Base-by-base conservation (phyloP, 805 yeast genomes). In the Pichia paraexigua region DNA sequence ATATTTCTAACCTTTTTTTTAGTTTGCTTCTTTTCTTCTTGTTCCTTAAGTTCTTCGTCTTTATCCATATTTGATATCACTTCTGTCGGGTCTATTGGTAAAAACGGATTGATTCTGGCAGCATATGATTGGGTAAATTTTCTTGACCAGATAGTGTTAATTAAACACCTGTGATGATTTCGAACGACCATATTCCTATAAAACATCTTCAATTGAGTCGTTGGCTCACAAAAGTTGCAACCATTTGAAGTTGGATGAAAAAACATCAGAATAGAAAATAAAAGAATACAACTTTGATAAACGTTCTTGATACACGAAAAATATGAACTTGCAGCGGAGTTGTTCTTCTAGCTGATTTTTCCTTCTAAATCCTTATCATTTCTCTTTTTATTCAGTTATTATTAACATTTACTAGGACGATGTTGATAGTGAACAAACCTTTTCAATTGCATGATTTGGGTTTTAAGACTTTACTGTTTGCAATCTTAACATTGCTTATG, bases 61-160 rank as follows among this genome's bases (percentile, higher is more conserved):
- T 48, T 64, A 67, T 53, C 48, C 5, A 46, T 13, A 15, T 43
- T 40, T 17, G 45, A 7, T 9, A 70, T 50, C 40, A 70, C 69
- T 27, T 72, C 76, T 0, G 70, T 52, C 8, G 73, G 67, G 53
- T 72, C 76, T 48, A 73, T 65, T 3, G 77, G 76, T 10, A 71
- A 46, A n/a, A 72, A 55, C 7, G 76, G 76, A 50, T 72, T 73
- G 17, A 73, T 55, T 12, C 13, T 39, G 4, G 7, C 6, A 8
- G 7, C 39, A 35, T n/a, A n/a, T 17, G 39, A 17, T n/a, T 35
- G 39, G 4, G 18, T n/a, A n/a, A 35, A 35, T 8, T n/a, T 17
- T n/a, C 39, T 35, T 7, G 39, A n/a, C 18, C 20, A 35, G 2
- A 8, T 35, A 15, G 20, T 7, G 7, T 35, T n/a, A n/a, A 35